Conservation (phyloP, 2,329 filamentous ascomycete genomes). For the Aschersonia sp. region DNA sequence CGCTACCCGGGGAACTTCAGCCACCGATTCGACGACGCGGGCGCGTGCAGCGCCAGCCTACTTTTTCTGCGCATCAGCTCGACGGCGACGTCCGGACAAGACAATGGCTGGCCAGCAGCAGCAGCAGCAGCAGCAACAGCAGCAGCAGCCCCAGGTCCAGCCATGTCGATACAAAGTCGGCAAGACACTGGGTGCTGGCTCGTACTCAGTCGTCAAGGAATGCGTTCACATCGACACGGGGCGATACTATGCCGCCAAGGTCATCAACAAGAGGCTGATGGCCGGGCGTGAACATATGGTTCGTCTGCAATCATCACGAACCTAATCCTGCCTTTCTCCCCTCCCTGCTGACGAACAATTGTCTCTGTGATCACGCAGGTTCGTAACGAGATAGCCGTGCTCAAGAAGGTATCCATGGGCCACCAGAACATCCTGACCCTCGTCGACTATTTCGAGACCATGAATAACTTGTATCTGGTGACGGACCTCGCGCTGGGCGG, state of each 20-base stretch:
- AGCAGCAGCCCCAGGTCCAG: conserved; percentile 52
- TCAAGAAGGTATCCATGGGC: conserved; percentile 97
- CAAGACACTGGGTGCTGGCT: conserved; percentile 91
- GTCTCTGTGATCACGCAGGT: conserved; percentile 37
- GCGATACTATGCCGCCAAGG: conserved; percentile 95
- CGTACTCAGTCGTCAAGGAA: conserved; percentile 97
- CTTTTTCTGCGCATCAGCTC: too few species aligned
- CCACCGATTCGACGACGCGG: too few species aligned
- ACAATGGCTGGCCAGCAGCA: conserved; percentile 13
- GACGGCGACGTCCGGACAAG: neutral
- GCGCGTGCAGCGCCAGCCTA: too few species aligned
- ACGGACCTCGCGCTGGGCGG: conserved; percentile 93
- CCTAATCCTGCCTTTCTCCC: neutral
- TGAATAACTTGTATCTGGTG: conserved; percentile 98
- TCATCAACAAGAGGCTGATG: conserved; percentile 98
- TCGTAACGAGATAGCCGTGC: conserved; percentile 92
- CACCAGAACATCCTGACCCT: conserved; percentile 96
- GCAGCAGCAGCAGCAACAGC: conserved; percentile 9
- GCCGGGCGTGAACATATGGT: conserved; percentile 97
- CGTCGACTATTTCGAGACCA: conserved; percentile 98
- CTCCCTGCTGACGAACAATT: neutral
- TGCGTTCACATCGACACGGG: conserved; percentile 98
- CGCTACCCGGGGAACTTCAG: too few species aligned
- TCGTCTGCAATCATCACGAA: conserved; percentile 8
- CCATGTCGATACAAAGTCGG: conserved; percentile 97